Base-by-base conservation (phyloP, 129 eudicot species). In the Logfia minima region DNA sequence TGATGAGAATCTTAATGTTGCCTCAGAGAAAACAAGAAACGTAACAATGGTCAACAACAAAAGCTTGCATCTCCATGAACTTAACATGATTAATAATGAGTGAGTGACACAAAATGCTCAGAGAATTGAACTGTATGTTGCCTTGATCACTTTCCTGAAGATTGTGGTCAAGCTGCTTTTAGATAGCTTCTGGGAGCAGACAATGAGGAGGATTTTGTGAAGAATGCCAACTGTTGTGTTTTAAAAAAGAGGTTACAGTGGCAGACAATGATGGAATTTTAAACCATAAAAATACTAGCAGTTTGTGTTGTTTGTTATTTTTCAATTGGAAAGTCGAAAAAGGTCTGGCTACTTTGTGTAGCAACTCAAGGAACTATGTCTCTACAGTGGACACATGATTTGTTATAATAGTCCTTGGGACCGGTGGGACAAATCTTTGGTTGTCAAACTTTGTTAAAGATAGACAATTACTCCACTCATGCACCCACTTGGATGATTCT, bases 191-290 rank as follows among this genome's bases (percentile, higher is more conserved):
- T 65, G 69, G 81, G 79, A 77, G 86, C 76, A 86, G 91, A 88
- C 93, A 88, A 39, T 73, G 84, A 78, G 69, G 88, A 85, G 90
- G 82, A 82, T 32, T 83, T 86, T 90, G 75, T 63, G 90, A 84
- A 75, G 85, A 80, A 61, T 82, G 93, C 81, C 95, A 87, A 90
- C 87, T 79, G 74, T 88, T 67, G 77, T 86, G 92, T 88, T 84
- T 71, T 63, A 77, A 87, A 73, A 90, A 88, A 86, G 93, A 80
- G 76, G 88, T 66, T 84, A 83, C 92, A 88, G 80, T 90, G 96
- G 96, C 91, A 87, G 98, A 93, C 98, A 83, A 71, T 71, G 61
- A 73, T 35, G 13, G 18, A 34, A 82, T 85, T 71, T 68, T 83
- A 82, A 77, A 84, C 80, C 65, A 31, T n/a, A 45, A 71, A 64